Percentiles rank a stretch among this genome's conserved stretches.
These are phyloP conservation scores for Kalanchoe fedtschenkoi DNA, from an alignment of 164 flowering plant genomes.

Conservation along the genomic window DNA sequence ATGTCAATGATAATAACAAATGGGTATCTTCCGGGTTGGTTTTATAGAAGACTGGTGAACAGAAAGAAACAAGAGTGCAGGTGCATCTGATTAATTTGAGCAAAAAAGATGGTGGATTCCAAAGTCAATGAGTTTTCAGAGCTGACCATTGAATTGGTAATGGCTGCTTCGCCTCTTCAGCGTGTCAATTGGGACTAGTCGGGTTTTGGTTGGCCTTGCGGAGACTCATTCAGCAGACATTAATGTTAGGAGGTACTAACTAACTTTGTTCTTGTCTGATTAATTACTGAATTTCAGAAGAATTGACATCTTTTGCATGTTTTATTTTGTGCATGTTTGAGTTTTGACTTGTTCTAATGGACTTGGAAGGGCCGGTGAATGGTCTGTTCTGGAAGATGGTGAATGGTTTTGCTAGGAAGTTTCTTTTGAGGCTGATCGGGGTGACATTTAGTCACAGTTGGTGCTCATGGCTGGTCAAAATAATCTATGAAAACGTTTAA, in stretches of 20 bases:
- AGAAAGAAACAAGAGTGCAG: background rate
- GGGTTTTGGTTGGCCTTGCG: background rate
- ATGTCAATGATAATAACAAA: background rate
- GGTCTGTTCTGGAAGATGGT: too few species aligned
- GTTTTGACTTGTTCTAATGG: too few species aligned
- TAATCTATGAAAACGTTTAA: too few species aligned
- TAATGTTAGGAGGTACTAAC: background rate
- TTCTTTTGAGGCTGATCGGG: too few species aligned
- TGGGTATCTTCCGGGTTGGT: background rate
- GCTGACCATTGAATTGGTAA: background rate
- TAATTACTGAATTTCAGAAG: background rate
- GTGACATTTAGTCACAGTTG: too few species aligned
- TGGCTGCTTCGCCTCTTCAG: constrained; percentile 2
- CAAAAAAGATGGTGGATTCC: too few species aligned
- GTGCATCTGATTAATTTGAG: background rate
- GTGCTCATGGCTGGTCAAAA: too few species aligned
- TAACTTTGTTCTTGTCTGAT: background rate
- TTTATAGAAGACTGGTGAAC: background rate
- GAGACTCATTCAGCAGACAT: background rate
- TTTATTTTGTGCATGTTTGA: background rate
- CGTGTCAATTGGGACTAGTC: background rate
- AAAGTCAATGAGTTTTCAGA: too few species aligned
- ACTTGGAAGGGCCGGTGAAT: too few species aligned
- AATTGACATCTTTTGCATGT: background rate
- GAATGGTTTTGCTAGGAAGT: too few species aligned